Evolutionary conservation across 129 eudicot genomes (phyloP).

Genomic region (Saposhnikovia divaricata): DNA sequence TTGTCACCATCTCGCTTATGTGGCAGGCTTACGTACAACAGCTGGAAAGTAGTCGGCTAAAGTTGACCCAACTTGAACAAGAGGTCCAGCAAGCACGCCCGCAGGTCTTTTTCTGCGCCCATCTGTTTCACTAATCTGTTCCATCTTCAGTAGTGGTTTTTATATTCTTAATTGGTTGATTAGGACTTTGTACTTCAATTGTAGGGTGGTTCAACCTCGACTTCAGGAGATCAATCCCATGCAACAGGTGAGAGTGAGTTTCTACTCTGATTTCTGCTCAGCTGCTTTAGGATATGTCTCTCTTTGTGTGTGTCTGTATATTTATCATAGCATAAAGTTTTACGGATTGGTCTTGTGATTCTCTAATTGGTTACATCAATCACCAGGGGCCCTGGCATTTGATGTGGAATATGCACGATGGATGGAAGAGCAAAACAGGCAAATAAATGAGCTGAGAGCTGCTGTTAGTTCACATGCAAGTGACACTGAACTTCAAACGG

Average conservation of each 20-base stretch:
- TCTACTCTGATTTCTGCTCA: not conserved
- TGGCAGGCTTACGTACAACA: conserved; percentile 90
- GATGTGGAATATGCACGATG: conserved; percentile 86
- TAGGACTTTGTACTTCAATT: conserved; percentile 9
- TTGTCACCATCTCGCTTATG: not conserved
- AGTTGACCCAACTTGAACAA: conserved; percentile 91
- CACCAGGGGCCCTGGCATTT: conserved; percentile 81
- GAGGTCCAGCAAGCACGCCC: conserved; percentile 96
- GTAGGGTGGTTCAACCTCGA: conserved; percentile 65
- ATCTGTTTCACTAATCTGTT: not conserved
- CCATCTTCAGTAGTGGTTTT: not conserved
- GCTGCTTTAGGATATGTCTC: not conserved
- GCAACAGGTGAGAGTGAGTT: conserved; percentile 43
- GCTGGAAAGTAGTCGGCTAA: conserved; percentile 84
- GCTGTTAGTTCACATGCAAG: conserved; percentile 75
- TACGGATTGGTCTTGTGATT: not conserved
- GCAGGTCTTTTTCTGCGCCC: conserved; percentile 36
- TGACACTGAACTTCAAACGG: conserved; percentile 62
- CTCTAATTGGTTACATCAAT: not conserved
- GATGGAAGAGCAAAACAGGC: conserved; percentile 82
- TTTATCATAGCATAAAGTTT: not conserved
- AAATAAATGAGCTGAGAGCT: conserved; percentile 64
- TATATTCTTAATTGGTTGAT: not conserved
- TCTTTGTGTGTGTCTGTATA: not conserved
- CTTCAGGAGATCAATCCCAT: conserved; percentile 70